A percentile compares a stretch with the other conserved stretches of the same genome.
Conservation (phyloP, 768 basidiomycete species). For the Phanerochaete sordida region DNA sequence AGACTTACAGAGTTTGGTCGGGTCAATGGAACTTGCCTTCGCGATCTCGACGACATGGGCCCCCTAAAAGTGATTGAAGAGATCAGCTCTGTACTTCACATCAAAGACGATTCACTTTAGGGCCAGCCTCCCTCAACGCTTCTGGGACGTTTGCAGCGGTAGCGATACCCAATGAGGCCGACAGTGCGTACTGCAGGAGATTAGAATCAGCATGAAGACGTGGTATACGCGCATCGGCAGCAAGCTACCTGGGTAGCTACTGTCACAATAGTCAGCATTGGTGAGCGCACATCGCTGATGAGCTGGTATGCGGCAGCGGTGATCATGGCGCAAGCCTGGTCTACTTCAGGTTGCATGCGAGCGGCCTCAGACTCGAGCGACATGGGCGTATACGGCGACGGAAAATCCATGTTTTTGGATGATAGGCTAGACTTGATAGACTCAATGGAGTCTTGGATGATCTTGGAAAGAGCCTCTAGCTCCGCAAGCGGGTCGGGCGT, state of each 20-base stretch:
- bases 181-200: background rate
- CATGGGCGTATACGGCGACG: conserved; percentile 2
- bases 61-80: conserved; percentile 14
- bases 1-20: conserved; percentile 26
- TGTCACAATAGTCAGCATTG: conserved; percentile 17
- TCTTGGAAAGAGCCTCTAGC: conserved; percentile 7
- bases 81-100: too few relatives aligned
- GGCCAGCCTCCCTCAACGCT: conserved; percentile 6
- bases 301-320: conserved; percentile 35
- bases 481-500: background rate
- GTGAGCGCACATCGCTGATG: conserved; percentile 26
- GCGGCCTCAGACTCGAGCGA: conserved; percentile 4
- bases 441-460: conserved; percentile 4
- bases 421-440: background rate
- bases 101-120: background rate
- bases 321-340: background rate
- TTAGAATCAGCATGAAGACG: background rate
- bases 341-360: conserved; percentile 9
- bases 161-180: conserved; percentile 2
- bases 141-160: background rate
- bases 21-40: conserved; percentile 17
- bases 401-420: background rate
- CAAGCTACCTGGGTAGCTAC: background rate
- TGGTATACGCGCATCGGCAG: background rate
- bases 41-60: conserved; percentile 30